phyloP scores from a whole-genome alignment of 306 rosid species.

The Ochetophila trinervis region DNA sequence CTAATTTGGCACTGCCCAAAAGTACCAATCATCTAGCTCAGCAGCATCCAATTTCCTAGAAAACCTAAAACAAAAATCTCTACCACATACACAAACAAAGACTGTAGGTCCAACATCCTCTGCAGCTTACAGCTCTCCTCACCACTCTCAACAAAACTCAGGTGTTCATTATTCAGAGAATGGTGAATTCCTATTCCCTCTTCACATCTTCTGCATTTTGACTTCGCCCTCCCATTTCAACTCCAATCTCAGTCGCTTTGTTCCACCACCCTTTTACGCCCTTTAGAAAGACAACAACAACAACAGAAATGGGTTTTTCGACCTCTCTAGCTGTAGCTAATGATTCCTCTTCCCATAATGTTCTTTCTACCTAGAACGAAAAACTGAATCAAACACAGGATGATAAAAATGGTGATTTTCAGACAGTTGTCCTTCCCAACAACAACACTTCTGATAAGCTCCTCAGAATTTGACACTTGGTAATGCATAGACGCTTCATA shows the following conservation, averaged over 20 bases:
- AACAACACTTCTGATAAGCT: constrained; percentile 74
- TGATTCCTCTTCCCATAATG: constrained; percentile 34
- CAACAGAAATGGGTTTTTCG: constrained; percentile 31
- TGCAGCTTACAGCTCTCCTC: background rate
- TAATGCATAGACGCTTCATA: constrained; percentile 14
- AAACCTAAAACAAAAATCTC: constrained; percentile 22
- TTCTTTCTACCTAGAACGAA: constrained; percentile 22
- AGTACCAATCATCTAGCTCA: too few species aligned
- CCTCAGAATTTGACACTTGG: constrained; percentile 93
- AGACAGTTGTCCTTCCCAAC: constrained; percentile 67
- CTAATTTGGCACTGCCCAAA: too few species aligned
- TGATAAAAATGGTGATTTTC: constrained; percentile 7
- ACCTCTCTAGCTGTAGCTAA: constrained; percentile 50
- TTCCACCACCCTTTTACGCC: constrained; percentile 18
- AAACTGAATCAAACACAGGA: constrained; percentile 22
- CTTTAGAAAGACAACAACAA: constrained; percentile 14
- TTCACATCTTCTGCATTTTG: constrained; percentile 29
- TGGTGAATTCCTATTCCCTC: constrained; percentile 37
- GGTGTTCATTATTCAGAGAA: constrained; percentile 44
- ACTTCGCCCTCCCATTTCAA: constrained; percentile 18
- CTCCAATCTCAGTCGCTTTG: constrained; percentile 29
- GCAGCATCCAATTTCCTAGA: background rate
- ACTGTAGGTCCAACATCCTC: background rate
- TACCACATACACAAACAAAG: constrained; percentile 42
- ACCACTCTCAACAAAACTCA: background rate